Base-by-base conservation (phyloP, 2,329 filamentous ascomycete species). In the Cadophora sp. region DNA sequence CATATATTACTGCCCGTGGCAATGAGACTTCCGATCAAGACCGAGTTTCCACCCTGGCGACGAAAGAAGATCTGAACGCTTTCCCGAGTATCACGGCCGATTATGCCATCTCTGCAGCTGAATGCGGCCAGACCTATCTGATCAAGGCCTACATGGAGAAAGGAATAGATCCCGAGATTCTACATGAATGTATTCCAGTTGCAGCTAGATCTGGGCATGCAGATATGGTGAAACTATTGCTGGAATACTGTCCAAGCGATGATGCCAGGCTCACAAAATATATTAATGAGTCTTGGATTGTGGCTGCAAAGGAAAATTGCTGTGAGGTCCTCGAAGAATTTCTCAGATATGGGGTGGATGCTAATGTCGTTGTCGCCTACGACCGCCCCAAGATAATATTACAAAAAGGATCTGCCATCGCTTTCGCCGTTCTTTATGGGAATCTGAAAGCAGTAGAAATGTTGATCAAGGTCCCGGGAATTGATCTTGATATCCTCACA, bases 281-380 rank as follows among this genome's bases (percentile, higher is more conserved):
- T n/a, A 16, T 55, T 7, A 16, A 16, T 4, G 27, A 29, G 3
- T 19, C 51, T 55, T 68, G 58, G 50, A 59, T 68, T 22, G n/a
- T 48, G 7, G 50, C 66, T 7, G 48, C 62, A 3, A n/a, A 48
- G 7, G 19, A 11, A 16, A 62, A 58, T 9, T 40, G 43, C 24
- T 24, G 40, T 19, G 37, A 58, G 16, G 53, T 37, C 24, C 24
- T 65, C n/a, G 19, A 43, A 19, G 19, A 37, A 19, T 53, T 68
- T 22, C 22, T 68, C 27, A 53, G 63, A 22, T 55, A 62, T 62
- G 66, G 66, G 5, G 19, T 68, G 53, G 62, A 68, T 51, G 62
- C 62, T 8, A 65, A 65, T 22, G 37, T 55, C 12, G 43, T 50
- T 22, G 51, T 65, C 58, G 58, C 37, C 37, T 26, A 19, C 16